phyloP scores from a whole-genome alignment of 2,329 filamentous ascomycete species.

The Nigrospora osmanthi region DNA sequence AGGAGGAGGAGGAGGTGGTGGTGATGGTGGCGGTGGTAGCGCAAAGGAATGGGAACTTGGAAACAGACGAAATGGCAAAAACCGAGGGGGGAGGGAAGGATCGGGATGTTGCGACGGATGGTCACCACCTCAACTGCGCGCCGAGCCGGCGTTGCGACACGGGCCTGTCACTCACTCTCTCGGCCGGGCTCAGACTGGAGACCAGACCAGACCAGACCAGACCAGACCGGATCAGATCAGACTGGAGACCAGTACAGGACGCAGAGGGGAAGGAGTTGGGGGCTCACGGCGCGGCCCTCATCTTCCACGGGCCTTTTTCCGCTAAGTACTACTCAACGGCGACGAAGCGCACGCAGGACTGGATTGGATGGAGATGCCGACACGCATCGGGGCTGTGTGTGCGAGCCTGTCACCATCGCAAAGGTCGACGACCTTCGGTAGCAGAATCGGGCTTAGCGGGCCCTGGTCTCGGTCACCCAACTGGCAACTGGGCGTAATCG shows the following conservation, averaged over 20 bases:
- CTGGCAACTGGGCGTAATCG: too few relatives aligned
- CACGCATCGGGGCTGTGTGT: slow-evolving; percentile 1
- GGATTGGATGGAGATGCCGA: neutral
- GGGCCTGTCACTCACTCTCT: too few relatives aligned
- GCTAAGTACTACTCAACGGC: neutral
- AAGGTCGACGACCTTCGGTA: slow-evolving; percentile 3
- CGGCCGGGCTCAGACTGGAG: too few relatives aligned
- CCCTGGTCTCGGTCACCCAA: too few relatives aligned
- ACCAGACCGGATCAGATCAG: too few relatives aligned
- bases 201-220: too few relatives aligned
- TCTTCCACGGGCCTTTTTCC: neutral
- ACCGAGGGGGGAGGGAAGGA: neutral
- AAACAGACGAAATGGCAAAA: neutral
- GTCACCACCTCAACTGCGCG: neutral
- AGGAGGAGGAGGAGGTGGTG: too few relatives aligned
- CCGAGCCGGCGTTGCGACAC: neutral
- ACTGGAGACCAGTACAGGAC: too few relatives aligned
- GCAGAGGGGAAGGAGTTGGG: neutral
- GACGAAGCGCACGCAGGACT: neutral
- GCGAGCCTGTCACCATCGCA: neutral
- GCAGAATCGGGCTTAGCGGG: slow-evolving; percentile 9
- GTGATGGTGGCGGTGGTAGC: too few relatives aligned
- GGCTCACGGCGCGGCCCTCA: neutral
- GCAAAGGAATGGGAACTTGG: neutral
- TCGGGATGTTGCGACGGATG: neutral